These are phyloP conservation scores for Cryptococcus maquisensis DNA, from an alignment of 1,284 basidiomycete genomes.

Conservation along the genomic window DNA sequence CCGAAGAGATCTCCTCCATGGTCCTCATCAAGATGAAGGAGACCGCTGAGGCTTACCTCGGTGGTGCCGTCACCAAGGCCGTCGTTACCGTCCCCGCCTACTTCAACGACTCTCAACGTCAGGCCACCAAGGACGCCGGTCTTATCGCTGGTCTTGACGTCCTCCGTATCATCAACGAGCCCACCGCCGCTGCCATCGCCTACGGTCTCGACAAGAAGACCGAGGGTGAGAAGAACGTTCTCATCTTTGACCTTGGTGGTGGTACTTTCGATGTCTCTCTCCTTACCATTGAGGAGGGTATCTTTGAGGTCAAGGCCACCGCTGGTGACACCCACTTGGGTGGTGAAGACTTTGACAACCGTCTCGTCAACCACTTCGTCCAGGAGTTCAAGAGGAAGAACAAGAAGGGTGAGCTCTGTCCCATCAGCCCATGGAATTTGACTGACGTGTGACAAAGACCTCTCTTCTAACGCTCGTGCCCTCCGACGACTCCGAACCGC, in stretches of 20 bases:
- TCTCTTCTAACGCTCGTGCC: conserved; percentile 88
- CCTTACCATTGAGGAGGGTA: conserved; percentile 94
- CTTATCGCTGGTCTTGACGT: conserved; percentile 95
- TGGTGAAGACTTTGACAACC: conserved; percentile 99
- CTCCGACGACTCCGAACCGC: conserved; percentile 95
- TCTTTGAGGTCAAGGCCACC: conserved; percentile 98
- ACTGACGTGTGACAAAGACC: conserved; percentile 52
- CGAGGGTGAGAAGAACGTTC: conserved; percentile 84
- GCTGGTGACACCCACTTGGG: conserved; percentile 98
- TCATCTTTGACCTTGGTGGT: conserved; percentile 97
- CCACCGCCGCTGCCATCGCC: conserved; percentile 94
- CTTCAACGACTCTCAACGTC: conserved; percentile 98
- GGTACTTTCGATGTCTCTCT: conserved; percentile 99
- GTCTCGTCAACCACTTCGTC: conserved; percentile 95
- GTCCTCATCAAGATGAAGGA: conserved; percentile 97
- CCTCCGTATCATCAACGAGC: conserved; percentile 97
- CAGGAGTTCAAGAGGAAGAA: conserved; percentile 99
- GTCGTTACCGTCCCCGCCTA: conserved; percentile 94
- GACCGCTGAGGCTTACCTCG: conserved; percentile 94
- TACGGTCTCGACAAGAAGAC: conserved; percentile 84
- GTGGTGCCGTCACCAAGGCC: conserved; percentile 74
- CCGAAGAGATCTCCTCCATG: conserved; percentile 98
- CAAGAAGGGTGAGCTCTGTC: conserved; percentile 55
- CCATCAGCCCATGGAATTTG: no score
- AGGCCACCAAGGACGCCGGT: conserved; percentile 97